Conservation (phyloP, 768 basidiomycete species). For the Lanmaoa pseudosensibilis region DNA sequence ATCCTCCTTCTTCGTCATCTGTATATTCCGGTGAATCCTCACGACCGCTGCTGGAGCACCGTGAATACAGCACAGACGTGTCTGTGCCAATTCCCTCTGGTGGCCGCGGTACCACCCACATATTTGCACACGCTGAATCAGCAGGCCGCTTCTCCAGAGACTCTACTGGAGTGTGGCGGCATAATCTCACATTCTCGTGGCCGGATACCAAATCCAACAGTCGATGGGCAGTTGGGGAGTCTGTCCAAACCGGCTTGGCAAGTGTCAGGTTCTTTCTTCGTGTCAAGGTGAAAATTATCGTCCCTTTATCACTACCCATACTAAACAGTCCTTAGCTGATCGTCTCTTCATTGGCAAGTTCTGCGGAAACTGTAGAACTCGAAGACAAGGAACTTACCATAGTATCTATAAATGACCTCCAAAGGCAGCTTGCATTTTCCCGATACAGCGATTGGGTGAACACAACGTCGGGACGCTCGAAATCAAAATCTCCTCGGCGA, state of each 20-base stretch:
- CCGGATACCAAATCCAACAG: constrained; percentile 64
- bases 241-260: constrained; percentile 62
- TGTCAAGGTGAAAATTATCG: constrained; percentile 54
- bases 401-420: constrained; percentile 68
- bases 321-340: constrained; percentile 41
- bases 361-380: constrained; percentile 64
- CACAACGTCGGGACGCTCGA: constrained; percentile 39
- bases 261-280: constrained; percentile 70
- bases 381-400: constrained; percentile 64
- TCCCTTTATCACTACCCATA: constrained; percentile 6
- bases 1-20: constrained; percentile 23
- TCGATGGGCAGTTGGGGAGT: constrained; percentile 81
- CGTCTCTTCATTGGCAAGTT: constrained; percentile 45
- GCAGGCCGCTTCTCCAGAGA: constrained; percentile 57
- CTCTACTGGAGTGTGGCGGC: constrained; percentile 56
- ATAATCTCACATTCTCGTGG: constrained; percentile 71
- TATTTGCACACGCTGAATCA: constrained; percentile 60
- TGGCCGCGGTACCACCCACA: constrained; percentile 43
- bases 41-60: constrained; percentile 25
- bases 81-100: constrained; percentile 7
- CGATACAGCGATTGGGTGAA: constrained; percentile 51
- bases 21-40: constrained; percentile 26
- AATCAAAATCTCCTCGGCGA: constrained; percentile 58
- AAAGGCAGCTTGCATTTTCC: constrained; percentile 62
- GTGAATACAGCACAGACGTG: constrained; percentile 16